A percentile compares a stretch with the other conserved stretches of the same genome.
These are phyloP conservation scores for Magnusiomyces clavatus DNA, from an alignment of 1,139 yeast species.

Conservation along the genomic window DNA sequence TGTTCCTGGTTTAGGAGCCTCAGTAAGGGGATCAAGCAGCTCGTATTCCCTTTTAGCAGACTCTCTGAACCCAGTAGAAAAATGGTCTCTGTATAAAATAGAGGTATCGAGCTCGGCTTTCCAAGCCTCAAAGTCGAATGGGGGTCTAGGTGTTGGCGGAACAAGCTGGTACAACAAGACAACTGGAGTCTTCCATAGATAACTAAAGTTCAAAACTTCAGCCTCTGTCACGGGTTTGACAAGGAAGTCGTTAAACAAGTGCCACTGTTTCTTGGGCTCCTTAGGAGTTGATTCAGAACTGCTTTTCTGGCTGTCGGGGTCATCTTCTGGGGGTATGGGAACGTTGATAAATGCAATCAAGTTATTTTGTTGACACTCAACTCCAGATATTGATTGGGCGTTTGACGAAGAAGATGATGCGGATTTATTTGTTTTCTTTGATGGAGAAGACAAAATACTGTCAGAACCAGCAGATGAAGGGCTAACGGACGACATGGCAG, in stretches of 20 bases:
- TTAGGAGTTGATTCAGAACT: constrained; percentile 18
- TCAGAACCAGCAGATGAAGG: neutral
- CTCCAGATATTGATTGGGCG: neutral
- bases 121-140: constrained; percentile 38
- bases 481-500: constrained; percentile 13
- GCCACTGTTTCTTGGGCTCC: constrained; percentile 48
- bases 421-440: constrained; percentile 10
- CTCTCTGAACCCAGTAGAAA: constrained; percentile 62
- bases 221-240: constrained; percentile 68
- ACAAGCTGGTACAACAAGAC: constrained; percentile 52
- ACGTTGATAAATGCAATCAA: constrained; percentile 18
- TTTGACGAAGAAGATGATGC: neutral
- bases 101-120: constrained; percentile 46
- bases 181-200: constrained; percentile 80
- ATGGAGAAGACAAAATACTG: neutral
- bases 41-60: constrained; percentile 54
- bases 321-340: constrained; percentile 16
- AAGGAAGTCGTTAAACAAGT: constrained; percentile 81
- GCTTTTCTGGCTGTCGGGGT: constrained; percentile 9
- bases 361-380: neutral
- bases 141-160: constrained; percentile 16
- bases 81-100: constrained; percentile 67
- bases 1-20: constrained; percentile 68
- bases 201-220: constrained; percentile 58
- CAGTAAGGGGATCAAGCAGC: constrained; percentile 48